phyloP scores from a whole-genome alignment of 768 basidiomycete species.

The Leccinum imitatum region DNA sequence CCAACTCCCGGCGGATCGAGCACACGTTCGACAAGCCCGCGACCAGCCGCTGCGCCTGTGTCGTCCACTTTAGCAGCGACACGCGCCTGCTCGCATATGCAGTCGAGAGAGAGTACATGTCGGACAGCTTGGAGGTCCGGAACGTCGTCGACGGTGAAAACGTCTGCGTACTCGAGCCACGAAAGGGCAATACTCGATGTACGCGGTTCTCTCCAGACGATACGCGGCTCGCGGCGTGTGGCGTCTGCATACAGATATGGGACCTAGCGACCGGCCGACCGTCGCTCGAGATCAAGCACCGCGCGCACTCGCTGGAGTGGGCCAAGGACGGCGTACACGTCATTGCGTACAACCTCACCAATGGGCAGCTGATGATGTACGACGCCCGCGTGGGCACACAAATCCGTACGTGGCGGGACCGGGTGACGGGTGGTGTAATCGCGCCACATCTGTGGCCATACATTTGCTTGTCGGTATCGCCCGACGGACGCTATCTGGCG shows the following conservation, averaged over 20 bases:
- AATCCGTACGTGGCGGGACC: constrained; percentile 23
- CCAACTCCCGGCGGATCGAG: constrained; percentile 21
- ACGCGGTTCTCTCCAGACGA: constrained; percentile 28
- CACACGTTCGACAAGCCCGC: constrained; percentile 26
- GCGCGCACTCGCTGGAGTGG: constrained; percentile 26
- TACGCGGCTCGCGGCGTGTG: constrained; percentile 24
- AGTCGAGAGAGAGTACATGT: constrained; percentile 29
- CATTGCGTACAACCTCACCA: constrained; percentile 25
- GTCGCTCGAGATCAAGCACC: constrained; percentile 27
- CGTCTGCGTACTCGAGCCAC: constrained; percentile 20
- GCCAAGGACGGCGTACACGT: constrained; percentile 21
- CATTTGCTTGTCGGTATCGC: constrained; percentile 25
- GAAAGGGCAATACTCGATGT: constrained; percentile 25
- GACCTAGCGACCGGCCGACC: constrained; percentile 18
- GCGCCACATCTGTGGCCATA: constrained; percentile 22
- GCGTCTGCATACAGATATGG: constrained; percentile 26
- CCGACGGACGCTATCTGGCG: constrained; percentile 15
- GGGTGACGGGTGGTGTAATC: not conserved
- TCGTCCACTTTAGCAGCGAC: constrained; percentile 25
- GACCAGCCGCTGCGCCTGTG: constrained; percentile 21
- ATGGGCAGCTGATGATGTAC: constrained; percentile 26
- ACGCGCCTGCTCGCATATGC: constrained; percentile 20
- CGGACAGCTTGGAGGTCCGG: constrained; percentile 21
- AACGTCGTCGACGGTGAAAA: constrained; percentile 12
- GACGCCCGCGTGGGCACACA: constrained; percentile 18